Conservation (phyloP, 2,329 filamentous ascomycete genomes). For the Lachnellula occidentalis region DNA sequence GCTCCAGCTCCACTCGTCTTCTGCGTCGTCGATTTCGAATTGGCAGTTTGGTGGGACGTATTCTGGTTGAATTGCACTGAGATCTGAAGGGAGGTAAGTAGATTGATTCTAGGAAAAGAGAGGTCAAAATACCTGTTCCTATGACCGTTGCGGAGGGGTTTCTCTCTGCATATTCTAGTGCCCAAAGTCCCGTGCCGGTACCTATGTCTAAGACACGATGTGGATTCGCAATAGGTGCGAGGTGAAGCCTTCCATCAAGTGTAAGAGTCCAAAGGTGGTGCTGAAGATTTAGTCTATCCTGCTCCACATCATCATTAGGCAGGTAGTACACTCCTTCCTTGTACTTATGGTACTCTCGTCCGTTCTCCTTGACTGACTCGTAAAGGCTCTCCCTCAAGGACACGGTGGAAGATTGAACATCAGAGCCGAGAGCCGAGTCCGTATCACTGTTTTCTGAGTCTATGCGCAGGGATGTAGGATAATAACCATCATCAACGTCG, state of each 20-base stretch:
- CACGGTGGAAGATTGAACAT: slow-evolving; percentile 10
- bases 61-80: slow-evolving; percentile 11
- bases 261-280: slow-evolving; percentile 15
- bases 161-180: slow-evolving; percentile 10
- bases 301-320: slow-evolving; percentile 41
- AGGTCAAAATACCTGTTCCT: slow-evolving; percentile 2
- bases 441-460: slow-evolving; percentile 9
- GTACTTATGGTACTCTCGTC: slow-evolving; percentile 18
- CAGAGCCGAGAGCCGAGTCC: slow-evolving; percentile 11
- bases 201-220: slow-evolving; percentile 27
- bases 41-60: slow-evolving; percentile 41
- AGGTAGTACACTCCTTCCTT: slow-evolving; percentile 41
- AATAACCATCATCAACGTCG: slow-evolving; percentile 8
- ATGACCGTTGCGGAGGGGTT: slow-evolving; percentile 6
- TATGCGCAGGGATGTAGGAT: slow-evolving; percentile 8
- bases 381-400: slow-evolving; percentile 15
- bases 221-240: slow-evolving; percentile 8
- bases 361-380: slow-evolving; percentile 16
- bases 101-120: background rate
- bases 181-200: slow-evolving; percentile 30
- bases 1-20: slow-evolving; percentile 30
- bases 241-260: slow-evolving; percentile 10
- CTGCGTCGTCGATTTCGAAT: slow-evolving; percentile 47
- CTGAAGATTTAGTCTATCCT: slow-evolving; percentile 37
- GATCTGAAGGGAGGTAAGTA: slow-evolving; percentile 2